Evolutionary conservation across 805 yeast genomes (phyloP).

Genomic region (Saccharomycopsis sp.): DNA sequence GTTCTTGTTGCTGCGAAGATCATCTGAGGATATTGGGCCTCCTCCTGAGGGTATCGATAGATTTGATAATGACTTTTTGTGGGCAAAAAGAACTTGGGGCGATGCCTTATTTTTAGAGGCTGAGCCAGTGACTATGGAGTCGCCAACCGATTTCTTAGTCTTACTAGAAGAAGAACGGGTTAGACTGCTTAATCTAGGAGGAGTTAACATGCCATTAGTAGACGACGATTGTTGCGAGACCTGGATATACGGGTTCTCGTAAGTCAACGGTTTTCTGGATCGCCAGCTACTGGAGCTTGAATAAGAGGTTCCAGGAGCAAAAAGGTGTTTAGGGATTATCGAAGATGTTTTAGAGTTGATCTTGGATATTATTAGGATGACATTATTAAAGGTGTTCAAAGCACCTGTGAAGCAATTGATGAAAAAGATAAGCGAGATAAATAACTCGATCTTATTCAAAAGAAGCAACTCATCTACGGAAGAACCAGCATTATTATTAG

Average conservation of each 20-base stretch:
- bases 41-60: not conserved
- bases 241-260: not conserved
- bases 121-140: not conserved
- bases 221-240: not conserved
- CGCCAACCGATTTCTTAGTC: not conserved
- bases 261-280: not conserved
- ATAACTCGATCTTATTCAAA: conserved; percentile 11
- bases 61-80: not conserved
- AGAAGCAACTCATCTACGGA: conserved; percentile 8
- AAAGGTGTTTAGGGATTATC: not conserved
- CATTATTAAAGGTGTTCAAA: conserved; percentile 12
- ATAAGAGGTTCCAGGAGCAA: not conserved
- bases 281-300: not conserved
- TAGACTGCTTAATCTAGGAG: not conserved
- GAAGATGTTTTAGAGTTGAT: conserved; percentile 2
- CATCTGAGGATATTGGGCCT: not conserved
- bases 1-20: not conserved
- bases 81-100: not conserved
- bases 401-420: conserved; percentile 17
- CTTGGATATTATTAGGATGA: conserved; percentile 9
- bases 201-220: not conserved
- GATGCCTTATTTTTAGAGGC: not conserved
- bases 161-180: not conserved
- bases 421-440: conserved; percentile 13
- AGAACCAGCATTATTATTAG: not conserved